phyloP scores from a whole-genome alignment of 2,329 filamentous ascomycete genomes.

The Colletotrichum musicola region DNA sequence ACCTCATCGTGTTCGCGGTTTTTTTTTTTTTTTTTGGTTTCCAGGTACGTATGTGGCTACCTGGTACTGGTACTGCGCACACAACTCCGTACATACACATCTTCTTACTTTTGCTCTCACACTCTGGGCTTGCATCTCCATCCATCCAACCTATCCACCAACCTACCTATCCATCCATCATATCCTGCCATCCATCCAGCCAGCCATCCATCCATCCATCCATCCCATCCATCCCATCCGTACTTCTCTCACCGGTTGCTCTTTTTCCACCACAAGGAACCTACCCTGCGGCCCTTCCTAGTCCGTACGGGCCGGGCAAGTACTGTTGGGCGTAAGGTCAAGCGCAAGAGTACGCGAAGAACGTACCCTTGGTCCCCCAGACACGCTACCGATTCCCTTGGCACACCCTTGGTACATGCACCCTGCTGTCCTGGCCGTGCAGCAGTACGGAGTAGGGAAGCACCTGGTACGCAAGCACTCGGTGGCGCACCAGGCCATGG shows the following conservation, averaged over 20 bases:
- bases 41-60: neutral
- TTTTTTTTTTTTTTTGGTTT: slow-evolving; percentile 1
- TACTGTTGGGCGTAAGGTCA: neutral
- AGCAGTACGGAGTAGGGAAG: slow-evolving; percentile 7
- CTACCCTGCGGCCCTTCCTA: neutral
- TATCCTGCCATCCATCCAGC: neutral
- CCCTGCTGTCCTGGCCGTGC: slow-evolving; percentile 2
- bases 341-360: slow-evolving; percentile 11
- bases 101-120: slow-evolving; percentile 9
- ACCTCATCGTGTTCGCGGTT: neutral
- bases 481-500: slow-evolving; percentile 27
- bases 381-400: no score
- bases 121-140: slow-evolving; percentile 24
- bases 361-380: slow-evolving; percentile 1
- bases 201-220: neutral
- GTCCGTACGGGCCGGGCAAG: no score
- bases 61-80: neutral
- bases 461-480: slow-evolving; percentile 26
- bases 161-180: slow-evolving; percentile 1
- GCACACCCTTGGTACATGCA: neutral
- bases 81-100: no score
- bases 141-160: neutral
- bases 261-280: neutral
- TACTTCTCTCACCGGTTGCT: neutral
- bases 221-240: neutral